Percentiles rank a stretch among this genome's conserved stretches.
These are phyloP conservation scores for Lachancea kluyveri DNA, from an alignment of 805 yeast genomes.

Conservation along the genomic window DNA sequence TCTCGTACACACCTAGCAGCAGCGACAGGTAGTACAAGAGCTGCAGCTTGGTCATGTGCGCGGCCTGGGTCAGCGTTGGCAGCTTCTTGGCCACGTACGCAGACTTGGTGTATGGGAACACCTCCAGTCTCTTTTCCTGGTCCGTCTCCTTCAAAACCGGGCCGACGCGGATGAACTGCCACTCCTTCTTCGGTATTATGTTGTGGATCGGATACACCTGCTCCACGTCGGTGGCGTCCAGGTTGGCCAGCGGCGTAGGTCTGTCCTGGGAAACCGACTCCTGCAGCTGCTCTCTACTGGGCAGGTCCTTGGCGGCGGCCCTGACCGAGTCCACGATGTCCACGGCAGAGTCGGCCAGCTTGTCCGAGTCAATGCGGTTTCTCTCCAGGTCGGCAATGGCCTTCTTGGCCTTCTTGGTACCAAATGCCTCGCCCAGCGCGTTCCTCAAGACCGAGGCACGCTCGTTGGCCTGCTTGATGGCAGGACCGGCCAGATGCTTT, in stretches of 20 bases:
- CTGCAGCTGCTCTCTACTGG: slow-evolving; percentile 59
- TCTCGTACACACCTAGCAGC: slow-evolving; percentile 70
- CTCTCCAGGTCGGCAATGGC: slow-evolving; percentile 76
- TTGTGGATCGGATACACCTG: slow-evolving; percentile 72
- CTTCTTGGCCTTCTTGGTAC: slow-evolving; percentile 93
- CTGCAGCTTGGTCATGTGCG: slow-evolving; percentile 54
- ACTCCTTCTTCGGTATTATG: slow-evolving; percentile 65
- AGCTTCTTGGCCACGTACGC: slow-evolving; percentile 46
- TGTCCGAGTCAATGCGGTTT: slow-evolving; percentile 81
- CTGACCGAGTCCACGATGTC: slow-evolving; percentile 80
- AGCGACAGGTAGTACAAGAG: slow-evolving; percentile 75
- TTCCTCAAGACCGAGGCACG: slow-evolving; percentile 57
- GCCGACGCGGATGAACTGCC: slow-evolving; percentile 56
- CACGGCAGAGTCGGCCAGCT: slow-evolving; percentile 63
- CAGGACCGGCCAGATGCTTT: slow-evolving; percentile 54
- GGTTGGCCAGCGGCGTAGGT: slow-evolving; percentile 75
- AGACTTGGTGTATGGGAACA: slow-evolving; percentile 59
- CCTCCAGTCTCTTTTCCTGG: slow-evolving; percentile 42
- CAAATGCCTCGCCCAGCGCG: slow-evolving; percentile 90
- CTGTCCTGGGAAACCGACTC: slow-evolving; percentile 57
- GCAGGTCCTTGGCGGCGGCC: slow-evolving; percentile 63
- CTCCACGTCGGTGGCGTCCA: slow-evolving; percentile 75
- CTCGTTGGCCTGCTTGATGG: slow-evolving; percentile 49
- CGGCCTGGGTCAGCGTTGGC: slow-evolving; percentile 34
- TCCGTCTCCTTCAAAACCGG: slow-evolving; percentile 52